Percentiles rank a stretch among this genome's conserved stretches.
Evolutionary conservation across 257 asterid genomes (phyloP).

Genomic region (Fraxinus excelsior): DNA sequence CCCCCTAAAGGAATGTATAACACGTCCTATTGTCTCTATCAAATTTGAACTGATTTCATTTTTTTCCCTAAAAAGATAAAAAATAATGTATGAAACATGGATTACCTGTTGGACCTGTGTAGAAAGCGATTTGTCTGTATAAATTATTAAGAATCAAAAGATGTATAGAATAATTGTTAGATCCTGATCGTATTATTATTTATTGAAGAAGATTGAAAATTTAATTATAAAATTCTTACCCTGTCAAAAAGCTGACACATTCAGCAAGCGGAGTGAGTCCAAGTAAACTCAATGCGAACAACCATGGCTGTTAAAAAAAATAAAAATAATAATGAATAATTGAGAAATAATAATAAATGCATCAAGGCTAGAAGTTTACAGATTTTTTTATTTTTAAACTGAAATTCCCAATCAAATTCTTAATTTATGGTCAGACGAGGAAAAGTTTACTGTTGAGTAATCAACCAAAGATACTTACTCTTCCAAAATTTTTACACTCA

Average conservation of each 20-base stretch:
- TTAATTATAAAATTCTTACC: slow-evolving; percentile 45
- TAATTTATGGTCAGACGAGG: too few relatives aligned
- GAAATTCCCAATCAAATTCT: too few relatives aligned
- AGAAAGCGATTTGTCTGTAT: slow-evolving; percentile 84
- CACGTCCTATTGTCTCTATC: too few relatives aligned
- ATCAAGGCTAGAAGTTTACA: too few relatives aligned
- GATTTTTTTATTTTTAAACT: too few relatives aligned
- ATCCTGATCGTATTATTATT: neutral
- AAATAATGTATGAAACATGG: neutral
- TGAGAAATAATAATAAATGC: too few relatives aligned
- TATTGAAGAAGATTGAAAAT: neutral
- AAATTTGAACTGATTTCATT: neutral
- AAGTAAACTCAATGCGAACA: slow-evolving; percentile 78
- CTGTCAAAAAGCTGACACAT: slow-evolving; percentile 83
- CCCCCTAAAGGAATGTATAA: too few relatives aligned
- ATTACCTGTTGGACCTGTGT: slow-evolving; percentile 93
- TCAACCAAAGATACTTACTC: slow-evolving; percentile 38
- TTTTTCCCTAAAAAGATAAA: neutral
- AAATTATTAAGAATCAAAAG: neutral
- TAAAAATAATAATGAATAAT: neutral
- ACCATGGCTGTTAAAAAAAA: slow-evolving; percentile 62
- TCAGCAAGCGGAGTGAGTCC: slow-evolving; percentile 94
- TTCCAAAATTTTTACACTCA: slow-evolving; percentile 40
- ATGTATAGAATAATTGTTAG: neutral
- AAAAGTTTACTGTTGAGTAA: too few relatives aligned